Conservation (phyloP, 345 rosid species). For the Rubroshorea leprosula region DNA sequence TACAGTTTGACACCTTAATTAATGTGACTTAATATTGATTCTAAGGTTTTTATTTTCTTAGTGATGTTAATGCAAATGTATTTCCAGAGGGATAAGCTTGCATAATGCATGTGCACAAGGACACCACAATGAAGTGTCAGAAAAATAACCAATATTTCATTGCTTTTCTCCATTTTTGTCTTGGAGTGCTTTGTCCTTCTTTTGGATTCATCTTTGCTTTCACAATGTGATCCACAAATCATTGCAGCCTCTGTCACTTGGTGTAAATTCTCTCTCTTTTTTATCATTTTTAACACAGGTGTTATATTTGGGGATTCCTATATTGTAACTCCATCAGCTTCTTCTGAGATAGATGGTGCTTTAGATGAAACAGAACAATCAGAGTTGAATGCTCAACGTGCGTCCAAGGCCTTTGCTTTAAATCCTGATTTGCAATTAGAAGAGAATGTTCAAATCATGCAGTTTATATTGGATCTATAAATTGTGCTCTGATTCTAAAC, state of each 20-base stretch:
- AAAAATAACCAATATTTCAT: background rate
- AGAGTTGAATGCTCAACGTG: slow-evolving; percentile 68
- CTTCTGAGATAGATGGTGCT: slow-evolving; percentile 49
- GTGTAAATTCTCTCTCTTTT: slow-evolving; percentile 3
- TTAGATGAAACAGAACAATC: slow-evolving; percentile 55
- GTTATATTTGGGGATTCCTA: slow-evolving; percentile 58
- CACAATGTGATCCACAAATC: background rate
- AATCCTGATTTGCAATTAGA: slow-evolving; percentile 1
- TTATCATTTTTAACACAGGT: slow-evolving; percentile 36
- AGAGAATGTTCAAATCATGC: slow-evolving; percentile 5
- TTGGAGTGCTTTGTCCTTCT: background rate
- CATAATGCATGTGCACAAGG: background rate
- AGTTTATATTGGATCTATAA: slow-evolving; percentile 8
- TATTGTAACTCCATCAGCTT: slow-evolving; percentile 62
- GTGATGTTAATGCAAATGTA: too few relatives aligned
- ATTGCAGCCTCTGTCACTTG: background rate
- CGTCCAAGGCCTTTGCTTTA: slow-evolving; percentile 22
- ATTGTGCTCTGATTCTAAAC: slow-evolving; percentile 11
- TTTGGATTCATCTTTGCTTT: background rate
- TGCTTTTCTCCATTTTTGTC: background rate
- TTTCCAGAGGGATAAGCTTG: too few relatives aligned
- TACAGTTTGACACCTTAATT: too few relatives aligned
- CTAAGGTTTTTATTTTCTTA: too few relatives aligned
- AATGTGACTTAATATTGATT: too few relatives aligned
- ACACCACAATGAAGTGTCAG: too few relatives aligned